Percentiles rank a stretch among this genome's conserved stretches.
phyloP scores from a whole-genome alignment of 352 stramenopile genomes.

The Pythium sp. region DNA sequence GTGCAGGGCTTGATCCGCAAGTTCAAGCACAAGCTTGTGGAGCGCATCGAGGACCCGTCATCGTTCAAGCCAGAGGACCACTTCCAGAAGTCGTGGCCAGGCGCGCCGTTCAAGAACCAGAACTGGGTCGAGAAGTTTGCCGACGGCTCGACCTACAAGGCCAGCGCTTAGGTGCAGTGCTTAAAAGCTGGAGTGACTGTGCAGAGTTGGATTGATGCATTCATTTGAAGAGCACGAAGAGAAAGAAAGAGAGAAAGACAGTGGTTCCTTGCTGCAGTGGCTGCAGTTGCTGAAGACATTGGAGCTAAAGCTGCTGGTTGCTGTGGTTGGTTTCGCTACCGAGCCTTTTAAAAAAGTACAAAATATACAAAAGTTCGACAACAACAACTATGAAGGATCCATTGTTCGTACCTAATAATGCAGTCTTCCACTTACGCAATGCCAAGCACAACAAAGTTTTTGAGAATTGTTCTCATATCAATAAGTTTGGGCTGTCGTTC shows the following conservation, averaged over 20 bases:
- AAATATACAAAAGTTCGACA: slow-evolving; percentile 13
- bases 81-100: slow-evolving; percentile 95
- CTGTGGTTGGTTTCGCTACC: background rate
- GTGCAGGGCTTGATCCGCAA: slow-evolving; percentile 98
- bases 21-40: slow-evolving; percentile 98
- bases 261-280: background rate
- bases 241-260: slow-evolving; percentile 4
- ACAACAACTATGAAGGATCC: slow-evolving; percentile 1
- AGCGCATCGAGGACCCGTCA: slow-evolving; percentile 96
- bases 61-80: slow-evolving; percentile 94
- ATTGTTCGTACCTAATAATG: background rate
- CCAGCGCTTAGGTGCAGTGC: slow-evolving; percentile 37
- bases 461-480: too few relatives aligned
- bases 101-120: slow-evolving; percentile 94
- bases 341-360: slow-evolving; percentile 5
- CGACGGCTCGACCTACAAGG: slow-evolving; percentile 90
- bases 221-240: background rate
- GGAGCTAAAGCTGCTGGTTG: background rate
- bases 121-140: slow-evolving; percentile 94
- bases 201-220: background rate
- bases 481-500: too few relatives aligned
- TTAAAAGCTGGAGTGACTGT: too few relatives aligned
- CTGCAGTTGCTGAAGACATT: background rate
- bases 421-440: slow-evolving; percentile 20
- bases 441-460: too few relatives aligned